phyloP scores from a whole-genome alignment of 1,284 basidiomycete species.

The Ganoderma resinaceum region DNA sequence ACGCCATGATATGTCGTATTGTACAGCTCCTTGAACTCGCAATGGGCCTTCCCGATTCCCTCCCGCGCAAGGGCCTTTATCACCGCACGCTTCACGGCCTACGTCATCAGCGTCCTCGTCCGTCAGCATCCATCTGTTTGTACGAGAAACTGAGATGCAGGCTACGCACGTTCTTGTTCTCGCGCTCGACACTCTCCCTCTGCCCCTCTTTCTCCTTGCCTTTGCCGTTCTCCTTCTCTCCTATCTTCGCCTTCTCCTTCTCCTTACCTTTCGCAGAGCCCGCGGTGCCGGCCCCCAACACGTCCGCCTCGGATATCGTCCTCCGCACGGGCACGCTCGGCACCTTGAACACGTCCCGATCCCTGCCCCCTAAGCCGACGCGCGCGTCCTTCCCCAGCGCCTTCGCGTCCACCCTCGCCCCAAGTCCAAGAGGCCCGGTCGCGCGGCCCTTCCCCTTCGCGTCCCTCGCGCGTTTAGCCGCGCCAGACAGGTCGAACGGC shows the following conservation, averaged over 20 bases:
- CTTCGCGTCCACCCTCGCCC: constrained; percentile 32
- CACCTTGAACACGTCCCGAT: constrained; percentile 47
- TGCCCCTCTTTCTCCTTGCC: too few species aligned
- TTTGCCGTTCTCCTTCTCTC: too few species aligned
- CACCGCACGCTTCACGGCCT: constrained; percentile 55
- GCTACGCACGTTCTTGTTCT: constrained; percentile 49
- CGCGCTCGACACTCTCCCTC: background rate
- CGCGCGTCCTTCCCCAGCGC: constrained; percentile 29
- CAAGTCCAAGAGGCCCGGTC: constrained; percentile 36
- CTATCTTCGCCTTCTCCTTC: background rate
- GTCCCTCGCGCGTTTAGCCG: constrained; percentile 26
- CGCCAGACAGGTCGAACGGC: constrained; percentile 26
- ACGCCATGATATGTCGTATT: constrained; percentile 42
- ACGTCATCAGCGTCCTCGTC: background rate
- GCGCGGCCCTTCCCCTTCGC: constrained; percentile 32
- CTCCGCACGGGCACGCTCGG: constrained; percentile 40
- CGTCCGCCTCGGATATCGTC: constrained; percentile 47
- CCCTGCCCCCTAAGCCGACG: constrained; percentile 27
- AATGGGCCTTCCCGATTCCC: constrained; percentile 60
- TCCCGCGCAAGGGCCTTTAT: constrained; percentile 46
- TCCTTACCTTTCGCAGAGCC: constrained; percentile 10
- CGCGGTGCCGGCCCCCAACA: constrained; percentile 48
- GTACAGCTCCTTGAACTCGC: constrained; percentile 56
- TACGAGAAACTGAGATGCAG: background rate
- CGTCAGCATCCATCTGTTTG: background rate